A percentile compares a stretch with the other conserved stretches of the same genome.
These are phyloP conservation scores for Talaromyces thailandensis DNA, from an alignment of 495 filamentous ascomycete species.

Conservation along the genomic window DNA sequence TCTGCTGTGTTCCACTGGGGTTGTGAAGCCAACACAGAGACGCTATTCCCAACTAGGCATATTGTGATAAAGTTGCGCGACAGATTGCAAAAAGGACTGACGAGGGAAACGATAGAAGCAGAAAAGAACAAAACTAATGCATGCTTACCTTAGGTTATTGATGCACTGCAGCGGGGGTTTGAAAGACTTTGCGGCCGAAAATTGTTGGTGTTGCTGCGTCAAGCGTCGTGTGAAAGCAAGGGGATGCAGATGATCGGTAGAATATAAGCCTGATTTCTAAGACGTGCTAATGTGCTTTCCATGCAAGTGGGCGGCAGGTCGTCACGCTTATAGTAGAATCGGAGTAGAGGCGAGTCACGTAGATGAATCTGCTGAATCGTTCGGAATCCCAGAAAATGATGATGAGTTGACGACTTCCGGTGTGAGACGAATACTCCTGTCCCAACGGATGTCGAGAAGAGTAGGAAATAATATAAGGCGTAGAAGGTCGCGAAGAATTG, in stretches of 20 bases:
- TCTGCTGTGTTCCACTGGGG: neutral
- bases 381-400: neutral
- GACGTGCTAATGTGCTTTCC: neutral
- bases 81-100: neutral
- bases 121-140: constrained; percentile 3
- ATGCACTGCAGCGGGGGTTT: neutral
- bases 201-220: neutral
- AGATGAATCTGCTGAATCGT: neutral
- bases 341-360: neutral
- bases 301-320: neutral
- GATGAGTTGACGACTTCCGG: neutral
- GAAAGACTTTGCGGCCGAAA: neutral
- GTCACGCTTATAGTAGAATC: neutral
- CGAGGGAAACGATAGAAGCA: constrained; percentile 1
- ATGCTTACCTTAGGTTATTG: constrained; percentile 1
- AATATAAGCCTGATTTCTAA: neutral
- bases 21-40: neutral
- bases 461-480: neutral
- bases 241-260: neutral
- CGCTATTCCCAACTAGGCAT: neutral
- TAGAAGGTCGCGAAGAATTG: neutral
- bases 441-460: neutral
- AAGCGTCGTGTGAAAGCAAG: neutral
- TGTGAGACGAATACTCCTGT: neutral
- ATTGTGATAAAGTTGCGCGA: neutral